A percentile compares a stretch with the other conserved stretches of the same genome.
phyloP scores from a whole-genome alignment of 2,329 filamentous ascomycete species.

The Alternaria arbusti region DNA sequence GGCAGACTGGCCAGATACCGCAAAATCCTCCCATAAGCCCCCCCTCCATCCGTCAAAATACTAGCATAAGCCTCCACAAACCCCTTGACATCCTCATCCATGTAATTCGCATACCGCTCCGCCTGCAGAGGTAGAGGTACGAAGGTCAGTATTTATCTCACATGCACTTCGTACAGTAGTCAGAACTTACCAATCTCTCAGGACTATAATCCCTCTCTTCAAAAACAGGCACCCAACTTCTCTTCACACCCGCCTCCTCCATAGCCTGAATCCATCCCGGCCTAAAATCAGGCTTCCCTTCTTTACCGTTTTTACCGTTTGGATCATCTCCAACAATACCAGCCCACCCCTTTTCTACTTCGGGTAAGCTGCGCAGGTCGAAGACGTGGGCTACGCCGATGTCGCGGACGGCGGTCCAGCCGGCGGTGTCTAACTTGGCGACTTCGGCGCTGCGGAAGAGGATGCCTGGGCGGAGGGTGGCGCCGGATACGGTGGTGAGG shows the following conservation, averaged over 20 bases:
- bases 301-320: too few species aligned
- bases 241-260: slow-evolving; percentile 52
- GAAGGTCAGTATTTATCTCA: too few species aligned
- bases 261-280: slow-evolving; percentile 28
- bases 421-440: slow-evolving; percentile 24
- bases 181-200: slow-evolving; percentile 55
- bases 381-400: slow-evolving; percentile 71
- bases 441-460: slow-evolving; percentile 75
- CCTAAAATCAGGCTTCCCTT: slow-evolving; percentile 45
- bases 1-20: slow-evolving; percentile 59
- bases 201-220: slow-evolving; percentile 65
- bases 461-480: slow-evolving; percentile 57
- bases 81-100: slow-evolving; percentile 61
- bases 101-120: slow-evolving; percentile 66
- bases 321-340: slow-evolving; percentile 32
- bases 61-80: slow-evolving; percentile 69
- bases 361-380: slow-evolving; percentile 69
- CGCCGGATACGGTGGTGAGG: slow-evolving; percentile 39
- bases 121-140: slow-evolving; percentile 44
- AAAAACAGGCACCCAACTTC: slow-evolving; percentile 71
- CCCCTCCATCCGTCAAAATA: slow-evolving; percentile 63
- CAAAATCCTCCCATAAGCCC: slow-evolving; percentile 66
- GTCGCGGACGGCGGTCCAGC: slow-evolving; percentile 35
- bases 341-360: slow-evolving; percentile 57
- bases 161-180: too few species aligned